Base-by-base conservation (phyloP, 23 red algal species). In the Porphyridium purpureum region DNA sequence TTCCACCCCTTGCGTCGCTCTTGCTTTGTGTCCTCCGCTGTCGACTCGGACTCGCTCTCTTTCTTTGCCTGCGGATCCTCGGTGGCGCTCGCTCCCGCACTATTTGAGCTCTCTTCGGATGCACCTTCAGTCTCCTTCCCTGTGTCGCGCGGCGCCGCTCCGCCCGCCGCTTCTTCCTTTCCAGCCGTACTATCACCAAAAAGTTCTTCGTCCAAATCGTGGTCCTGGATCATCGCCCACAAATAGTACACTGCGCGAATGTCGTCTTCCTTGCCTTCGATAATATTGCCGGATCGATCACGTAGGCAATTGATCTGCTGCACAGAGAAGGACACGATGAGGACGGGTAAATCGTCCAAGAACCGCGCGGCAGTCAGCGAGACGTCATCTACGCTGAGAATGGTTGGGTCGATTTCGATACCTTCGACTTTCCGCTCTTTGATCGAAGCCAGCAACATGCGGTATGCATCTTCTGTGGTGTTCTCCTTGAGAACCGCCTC, bases 291-390 rank as follows among this genome's bases (percentile, higher is more conserved):
- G 15, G 5, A 31, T 2, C 54, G 53, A 48, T 94, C 60, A 2
- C 78, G 51, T 48, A 94, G 32, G 51, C 88, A 94, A 60, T 94
- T 82, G 62, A 94, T 84, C 57, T 94, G 88, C 59, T 94, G 88
- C 42, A 78, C 66, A 29, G 75, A 70, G 50, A 94, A 94, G n/a
- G 70, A 64, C 24, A 94, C 74, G 72, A 94, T 94, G 47, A 94
- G 69, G 21, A 94, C 88, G 2, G 88, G 88, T 1, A 64, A 51
- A 21, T 84, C 88, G 26, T 84, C 74, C 6, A 94, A 33, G 17
- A 94, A 68, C 31, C 66, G 52, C 1, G 49, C 88, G 7, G 88
- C 64, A 26, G 75, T 75, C 48, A 94, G 64, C 51, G 84, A 76
- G 7, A 94, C 78, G 31, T 94, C 68, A 47, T 70, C 48, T 14